phyloP scores from a whole-genome alignment of 2,329 filamentous ascomycete species.

The Beauveria sp. region DNA sequence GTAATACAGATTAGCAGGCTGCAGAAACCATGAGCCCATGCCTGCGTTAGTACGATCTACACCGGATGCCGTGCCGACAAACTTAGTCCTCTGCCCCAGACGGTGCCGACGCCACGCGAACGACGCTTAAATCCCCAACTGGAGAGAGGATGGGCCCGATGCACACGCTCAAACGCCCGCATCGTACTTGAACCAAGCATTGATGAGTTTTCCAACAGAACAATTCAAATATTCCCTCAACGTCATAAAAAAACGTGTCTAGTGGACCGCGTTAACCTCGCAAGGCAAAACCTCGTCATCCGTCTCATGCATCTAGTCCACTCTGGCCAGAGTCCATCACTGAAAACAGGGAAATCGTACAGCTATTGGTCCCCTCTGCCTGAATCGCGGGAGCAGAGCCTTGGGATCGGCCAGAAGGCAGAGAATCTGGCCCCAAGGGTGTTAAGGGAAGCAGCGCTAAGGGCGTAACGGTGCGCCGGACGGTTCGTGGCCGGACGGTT shows the following conservation, averaged over 20 bases:
- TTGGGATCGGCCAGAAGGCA: not conserved
- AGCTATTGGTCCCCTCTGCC: not conserved
- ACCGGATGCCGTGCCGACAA: not conserved
- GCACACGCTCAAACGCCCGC: not conserved
- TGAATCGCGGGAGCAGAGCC: not conserved
- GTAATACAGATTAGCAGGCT: no score
- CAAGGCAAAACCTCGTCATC: not conserved
- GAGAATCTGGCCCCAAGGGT: not conserved
- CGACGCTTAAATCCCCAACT: not conserved
- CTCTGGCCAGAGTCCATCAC: not conserved
- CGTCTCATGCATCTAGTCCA: not conserved
- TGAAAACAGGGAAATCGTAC: not conserved
- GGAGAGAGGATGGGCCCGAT: not conserved
- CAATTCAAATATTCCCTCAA: not conserved
- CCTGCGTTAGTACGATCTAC: not conserved
- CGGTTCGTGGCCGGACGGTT: not conserved
- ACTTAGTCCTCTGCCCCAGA: not conserved
- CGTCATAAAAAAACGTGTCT: not conserved
- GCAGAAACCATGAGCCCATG: not conserved
- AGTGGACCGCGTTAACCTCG: constrained; percentile 1
- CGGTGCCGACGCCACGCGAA: not conserved
- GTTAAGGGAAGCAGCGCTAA: not conserved
- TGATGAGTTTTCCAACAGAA: not conserved
- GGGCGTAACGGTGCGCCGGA: not conserved
- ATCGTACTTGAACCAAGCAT: no score